Base-by-base conservation (phyloP, 2,329 filamentous ascomycete species). In the Zalaria sp. region DNA sequence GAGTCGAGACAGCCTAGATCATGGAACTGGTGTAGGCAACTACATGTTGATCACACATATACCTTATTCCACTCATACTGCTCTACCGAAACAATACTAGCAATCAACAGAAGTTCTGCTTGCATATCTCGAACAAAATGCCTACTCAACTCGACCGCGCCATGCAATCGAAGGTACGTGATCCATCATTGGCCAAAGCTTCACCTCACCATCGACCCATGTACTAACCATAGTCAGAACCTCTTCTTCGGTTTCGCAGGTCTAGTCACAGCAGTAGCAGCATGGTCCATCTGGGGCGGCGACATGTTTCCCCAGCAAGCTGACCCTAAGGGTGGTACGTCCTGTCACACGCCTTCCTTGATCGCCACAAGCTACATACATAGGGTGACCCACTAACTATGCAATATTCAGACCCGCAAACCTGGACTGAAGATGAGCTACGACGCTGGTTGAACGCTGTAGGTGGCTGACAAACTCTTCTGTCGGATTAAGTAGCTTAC, bases 211-310 rank as follows among this genome's bases (percentile, higher is more conserved):
- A 37, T 18, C 18, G n/a, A n/a, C 3, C 32, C 4, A 10, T 18
- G n/a, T 38, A 5, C 6, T 5, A 7, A 27, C n/a, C 29, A 32
- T 10, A n/a, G 34, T 34, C 40, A 59, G 55, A 60, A 59, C 43
- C 46, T 59, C 39, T 59, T 53, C 52, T 42, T 64, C 79, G 84
- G 79, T 11, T 95, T 95, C 57, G 79, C 82, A 4, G 84, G 83
- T 6, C 72, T 93, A 40, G 74, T 95, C 9, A 83, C 83, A 5
- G 85, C 83, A 2, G 86, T 82, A 2, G 82, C 86, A 10, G 77
- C 76, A 35, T 94, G 83, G 81, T 74, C 76, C 11, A 89, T 95
- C 52, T 93, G 83, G 79, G 86, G 86, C 43, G 72, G 76, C 41
- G 85, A 89, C 48, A 73, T 95, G 54, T 93, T 95, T 54, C 88